Evolutionary conservation across 83 land plant species (phyloP), one percentile per base, ranked within the genome.

Genomic region (Diphasiastrum complanatum): DNA sequence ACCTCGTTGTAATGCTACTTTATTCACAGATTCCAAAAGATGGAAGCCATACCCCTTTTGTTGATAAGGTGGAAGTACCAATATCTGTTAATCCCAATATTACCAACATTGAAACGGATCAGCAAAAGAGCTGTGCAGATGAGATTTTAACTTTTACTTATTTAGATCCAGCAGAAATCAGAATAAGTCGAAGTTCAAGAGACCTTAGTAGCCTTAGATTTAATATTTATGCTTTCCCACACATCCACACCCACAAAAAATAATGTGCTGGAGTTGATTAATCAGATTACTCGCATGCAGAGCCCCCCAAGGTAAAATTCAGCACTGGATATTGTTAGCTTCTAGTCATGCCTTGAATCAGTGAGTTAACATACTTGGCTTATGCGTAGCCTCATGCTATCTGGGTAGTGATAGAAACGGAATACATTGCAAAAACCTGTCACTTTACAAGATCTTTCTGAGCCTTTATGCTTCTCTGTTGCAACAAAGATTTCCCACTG

Each of bases 51-150:
- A 70, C 11, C 87, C 84, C 53, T 75, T 69, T 31, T 74, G 75
- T 58, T 89, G 93, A 48, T 86, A 89, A 25, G 87, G 89, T 23
- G 99, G 99, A 49, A 89, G 74, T n/a, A 86, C 87, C 47, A 95
- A 56, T 33, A 95, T 84, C 99, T 95, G 77, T 43, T 40, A 41
- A 18, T 41, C 33, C 14, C 60, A 56, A 4, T 27, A 52, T 16
- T 33, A 23, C 3, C 28, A 2, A 27, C 14, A 52, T 14, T 38
- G 6, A 38, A 14, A 6, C 6, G 11, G 6, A 6, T 6, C 6
- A 38, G 14, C 41, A 6, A 6, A 38, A 6, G 11, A 6, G 14
- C 41, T 38, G 6, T 6, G 6, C 11, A 6, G 41, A 6, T 6
- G 19, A 47, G 8, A 18, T 16, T 18, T 5, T 33, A 2, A 2